Evolutionary conservation across 2,329 filamentous ascomycete species (phyloP), one percentile per base, ranked within the genome.

Genomic region (Balansia obtecta): DNA sequence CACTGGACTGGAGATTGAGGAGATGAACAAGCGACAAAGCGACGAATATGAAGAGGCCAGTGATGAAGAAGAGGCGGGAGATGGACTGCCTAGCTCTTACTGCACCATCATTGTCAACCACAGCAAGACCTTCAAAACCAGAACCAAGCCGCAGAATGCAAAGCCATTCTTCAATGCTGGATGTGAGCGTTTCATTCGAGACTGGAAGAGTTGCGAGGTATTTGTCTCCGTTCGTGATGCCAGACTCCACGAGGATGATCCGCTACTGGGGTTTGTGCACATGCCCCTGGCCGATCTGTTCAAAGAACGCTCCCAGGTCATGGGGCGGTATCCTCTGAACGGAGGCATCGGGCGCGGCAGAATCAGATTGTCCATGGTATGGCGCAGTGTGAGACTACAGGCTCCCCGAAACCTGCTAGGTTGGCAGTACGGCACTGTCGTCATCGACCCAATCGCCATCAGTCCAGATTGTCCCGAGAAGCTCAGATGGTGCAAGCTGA

Each of bases 141-240:
- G 85, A 15, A 86, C 85, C 0, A 88, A 89, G 65, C 85, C 85
- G 1, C 86, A 87, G 67, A 88, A 87, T 54, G 75, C 80, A 0
- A 87, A 86, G 58, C 85, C 85, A 0, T 88, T 88, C 64, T 88
- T 85, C 71, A 88, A 88, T 55, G 85, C 85, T 2, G 82, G 82
- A 6, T 86, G 80, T 2, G 85, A 89, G 62, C 76, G 82, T 5
- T 86, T 87, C 55, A 73, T 88, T 39, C 71, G 78, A 12, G 80
- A 88, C 60, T 87, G 83, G 76, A 71, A 70, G 15, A 78, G 74
- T 12, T 76, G 81, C 1, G 83, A 88, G 61, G 71, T 88, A 33
- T 82, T 85, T 55, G 68, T 89, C 32, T 72, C 76, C 1, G 82
- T 87, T 1, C 75, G 83, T 11, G 85, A 88, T 60, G 71, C 78